These are phyloP conservation scores for Parietaria judaica DNA, from an alignment of 306 rosid species.

Conservation along the genomic window DNA sequence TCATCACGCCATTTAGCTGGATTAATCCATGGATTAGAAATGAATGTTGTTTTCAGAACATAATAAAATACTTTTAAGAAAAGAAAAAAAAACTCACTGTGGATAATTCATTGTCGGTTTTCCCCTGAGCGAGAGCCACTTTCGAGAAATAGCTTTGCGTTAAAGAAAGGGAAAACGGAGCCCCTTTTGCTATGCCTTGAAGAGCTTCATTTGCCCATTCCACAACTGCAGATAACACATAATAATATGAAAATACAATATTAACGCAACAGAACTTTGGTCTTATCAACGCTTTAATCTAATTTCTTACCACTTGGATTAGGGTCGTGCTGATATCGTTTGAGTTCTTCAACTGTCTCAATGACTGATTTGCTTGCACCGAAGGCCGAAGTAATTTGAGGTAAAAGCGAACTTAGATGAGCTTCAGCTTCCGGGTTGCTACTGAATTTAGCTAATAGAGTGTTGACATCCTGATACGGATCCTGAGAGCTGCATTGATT, in stretches of 20 bases:
- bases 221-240: constrained; percentile 39
- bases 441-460: constrained; percentile 55
- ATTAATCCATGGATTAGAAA: constrained; percentile 14
- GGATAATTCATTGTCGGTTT: constrained; percentile 46
- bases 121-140: constrained; percentile 67
- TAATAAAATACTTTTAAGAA: not conserved
- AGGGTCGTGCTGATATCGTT: constrained; percentile 48
- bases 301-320: constrained; percentile 54
- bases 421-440: constrained; percentile 69
- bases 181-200: constrained; percentile 83
- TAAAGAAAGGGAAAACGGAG: constrained; percentile 86
- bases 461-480: constrained; percentile 69
- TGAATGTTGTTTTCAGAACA: no score
- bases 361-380: constrained; percentile 54
- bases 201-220: constrained; percentile 97
- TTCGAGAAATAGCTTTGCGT: constrained; percentile 67
- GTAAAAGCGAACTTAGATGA: constrained; percentile 57
- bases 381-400: constrained; percentile 62
- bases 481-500: constrained; percentile 64
- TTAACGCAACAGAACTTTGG: not conserved
- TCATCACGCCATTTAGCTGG: constrained; percentile 83
- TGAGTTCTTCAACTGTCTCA: constrained; percentile 66
- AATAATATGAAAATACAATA: constrained; percentile 4
- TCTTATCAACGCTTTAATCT: not conserved
- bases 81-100: constrained; percentile 38